phyloP scores from a whole-genome alignment of 2,329 filamentous ascomycete genomes.

The Cladophialophora exuberans region DNA sequence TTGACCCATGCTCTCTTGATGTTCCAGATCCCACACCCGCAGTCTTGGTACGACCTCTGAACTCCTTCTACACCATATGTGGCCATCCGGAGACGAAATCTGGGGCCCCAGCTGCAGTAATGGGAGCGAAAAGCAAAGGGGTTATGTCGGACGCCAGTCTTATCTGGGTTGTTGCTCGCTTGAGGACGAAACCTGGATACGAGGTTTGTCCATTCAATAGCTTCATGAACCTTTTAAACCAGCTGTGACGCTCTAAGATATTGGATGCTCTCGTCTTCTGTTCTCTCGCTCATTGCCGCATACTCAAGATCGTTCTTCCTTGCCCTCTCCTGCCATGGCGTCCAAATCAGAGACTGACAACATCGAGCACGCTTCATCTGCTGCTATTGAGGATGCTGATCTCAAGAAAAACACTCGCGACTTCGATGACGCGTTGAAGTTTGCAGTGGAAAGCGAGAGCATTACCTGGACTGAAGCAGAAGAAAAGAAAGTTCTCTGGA shows the following conservation, averaged over 20 bases:
- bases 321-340: background rate
- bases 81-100: background rate
- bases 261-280: too few relatives aligned
- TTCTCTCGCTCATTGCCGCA: background rate
- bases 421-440: constrained; percentile 9
- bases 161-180: background rate
- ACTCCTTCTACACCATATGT: too few relatives aligned
- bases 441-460: constrained; percentile 6
- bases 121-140: background rate
- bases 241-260: too few relatives aligned
- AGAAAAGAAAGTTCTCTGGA: constrained; percentile 13
- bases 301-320: background rate
- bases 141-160: background rate
- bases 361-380: constrained; percentile 2
- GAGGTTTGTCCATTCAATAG: background rate
- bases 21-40: too few relatives aligned
- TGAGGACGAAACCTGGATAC: background rate
- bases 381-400: background rate
- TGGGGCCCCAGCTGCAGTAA: background rate
- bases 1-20: too few relatives aligned
- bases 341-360: constrained; percentile 7
- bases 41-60: too few relatives aligned
- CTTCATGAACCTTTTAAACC: background rate
- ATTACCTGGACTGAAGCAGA: constrained; percentile 12
- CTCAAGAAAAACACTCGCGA: constrained; percentile 6